Percentiles rank a stretch among this genome's conserved stretches.
Conservation (phyloP, 441 rosid genomes). For the Brassica balearica region DNA sequence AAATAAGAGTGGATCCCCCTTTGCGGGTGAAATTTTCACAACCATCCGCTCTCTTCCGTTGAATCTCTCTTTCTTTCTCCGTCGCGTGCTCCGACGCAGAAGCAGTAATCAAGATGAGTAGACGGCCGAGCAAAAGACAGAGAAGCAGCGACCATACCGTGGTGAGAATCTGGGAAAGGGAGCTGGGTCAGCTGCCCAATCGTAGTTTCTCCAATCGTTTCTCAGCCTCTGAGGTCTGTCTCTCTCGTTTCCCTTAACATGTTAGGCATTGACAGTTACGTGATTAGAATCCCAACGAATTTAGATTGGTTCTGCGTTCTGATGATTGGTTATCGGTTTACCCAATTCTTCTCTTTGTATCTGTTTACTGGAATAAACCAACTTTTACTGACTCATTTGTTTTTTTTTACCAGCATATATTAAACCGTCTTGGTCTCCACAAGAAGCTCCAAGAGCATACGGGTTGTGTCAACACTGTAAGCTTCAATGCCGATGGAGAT, state of each 20-base stretch:
- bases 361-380: not conserved
- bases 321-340: not conserved
- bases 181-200: constrained; percentile 74
- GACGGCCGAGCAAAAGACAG: constrained; percentile 23
- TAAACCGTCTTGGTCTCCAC: constrained; percentile 64
- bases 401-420: constrained; percentile 57
- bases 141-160: constrained; percentile 47
- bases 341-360: not conserved
- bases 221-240: constrained; percentile 68
- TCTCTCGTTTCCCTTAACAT: not conserved
- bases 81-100: not conserved
- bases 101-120: constrained; percentile 25
- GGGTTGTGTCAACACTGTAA: constrained; percentile 88
- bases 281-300: not conserved
- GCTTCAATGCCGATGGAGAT: constrained; percentile 73
- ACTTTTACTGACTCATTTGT: not conserved
- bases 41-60: not conserved
- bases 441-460: constrained; percentile 71
- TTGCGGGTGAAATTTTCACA: not conserved
- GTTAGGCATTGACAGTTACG: not conserved
- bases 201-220: constrained; percentile 71
- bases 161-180: constrained; percentile 65
- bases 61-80: not conserved
- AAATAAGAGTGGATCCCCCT: not conserved
- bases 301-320: not conserved